Conservation (phyloP, 2,329 filamentous ascomycete species). For the Botrytis tulipae region DNA sequence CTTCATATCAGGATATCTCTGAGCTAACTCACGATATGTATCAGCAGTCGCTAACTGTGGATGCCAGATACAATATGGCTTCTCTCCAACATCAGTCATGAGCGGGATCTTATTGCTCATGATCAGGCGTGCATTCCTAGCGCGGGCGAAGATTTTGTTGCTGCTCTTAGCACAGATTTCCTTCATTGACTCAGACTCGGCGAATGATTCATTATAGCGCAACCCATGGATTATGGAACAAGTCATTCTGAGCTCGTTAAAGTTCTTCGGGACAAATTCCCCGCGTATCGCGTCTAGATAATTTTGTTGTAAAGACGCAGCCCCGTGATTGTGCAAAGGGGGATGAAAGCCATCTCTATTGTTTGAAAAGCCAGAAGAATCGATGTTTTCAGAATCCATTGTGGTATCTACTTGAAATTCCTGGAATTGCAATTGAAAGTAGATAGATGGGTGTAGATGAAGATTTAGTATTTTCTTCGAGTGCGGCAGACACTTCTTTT, state of each 20-base stretch:
- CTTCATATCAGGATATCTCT: background rate
- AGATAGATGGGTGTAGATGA: background rate
- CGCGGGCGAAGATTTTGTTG: background rate
- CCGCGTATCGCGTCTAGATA: background rate
- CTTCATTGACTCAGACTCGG: background rate
- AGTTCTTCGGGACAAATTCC: background rate
- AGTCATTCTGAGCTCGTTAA: background rate
- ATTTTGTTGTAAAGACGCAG: background rate
- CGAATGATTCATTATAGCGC: background rate
- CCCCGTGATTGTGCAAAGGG: fast-evolving
- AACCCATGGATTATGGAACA: background rate
- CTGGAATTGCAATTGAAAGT: too few species aligned
- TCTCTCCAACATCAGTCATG: background rate
- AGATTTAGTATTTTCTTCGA: background rate
- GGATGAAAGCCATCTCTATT: background rate
- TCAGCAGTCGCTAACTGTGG: background rate
- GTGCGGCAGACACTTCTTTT: background rate
- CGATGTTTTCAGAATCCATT: background rate
- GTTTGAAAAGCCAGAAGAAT: background rate
- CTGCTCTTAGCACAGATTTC: background rate
- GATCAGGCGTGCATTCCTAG: background rate
- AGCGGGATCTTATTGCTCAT: slow-evolving; percentile 1
- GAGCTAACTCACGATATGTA: background rate
- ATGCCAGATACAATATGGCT: background rate
- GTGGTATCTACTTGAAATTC: background rate